Conservation (phyloP, 257 asterid genomes). For the Fraxinus pennsylvanica region DNA sequence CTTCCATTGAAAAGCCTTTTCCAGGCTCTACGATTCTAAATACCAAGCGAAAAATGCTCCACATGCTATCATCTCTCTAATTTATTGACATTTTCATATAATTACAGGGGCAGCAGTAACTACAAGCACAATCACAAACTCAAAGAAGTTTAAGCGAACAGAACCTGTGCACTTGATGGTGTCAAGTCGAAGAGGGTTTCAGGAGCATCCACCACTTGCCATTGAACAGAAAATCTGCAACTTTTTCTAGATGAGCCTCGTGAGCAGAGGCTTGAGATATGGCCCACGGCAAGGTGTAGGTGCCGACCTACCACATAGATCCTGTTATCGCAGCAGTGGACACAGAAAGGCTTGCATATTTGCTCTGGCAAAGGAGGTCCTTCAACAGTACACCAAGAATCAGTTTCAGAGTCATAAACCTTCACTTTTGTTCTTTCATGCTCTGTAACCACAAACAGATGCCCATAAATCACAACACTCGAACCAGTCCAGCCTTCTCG, state of each 20-base stretch:
- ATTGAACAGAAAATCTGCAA: constrained; percentile 52
- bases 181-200: constrained; percentile 59
- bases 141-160: constrained; percentile 60
- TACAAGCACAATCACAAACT: background rate
- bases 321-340: constrained; percentile 58
- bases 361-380: constrained; percentile 83
- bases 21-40: background rate
- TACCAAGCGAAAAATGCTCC: constrained; percentile 19
- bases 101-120: constrained; percentile 23
- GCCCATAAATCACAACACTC: constrained; percentile 68
- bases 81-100: constrained; percentile 14
- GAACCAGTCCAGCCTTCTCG: constrained; percentile 99
- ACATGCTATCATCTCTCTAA: constrained; percentile 29
- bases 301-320: constrained; percentile 84
- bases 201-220: constrained; percentile 86
- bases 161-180: constrained; percentile 89
- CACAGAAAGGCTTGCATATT: constrained; percentile 90
- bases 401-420: constrained; percentile 69
- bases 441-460: constrained; percentile 87
- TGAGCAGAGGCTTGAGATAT: constrained; percentile 30
- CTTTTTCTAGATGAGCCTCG: constrained; percentile 29
- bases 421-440: constrained; percentile 88
- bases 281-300: constrained; percentile 91
- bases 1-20: background rate
- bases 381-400: constrained; percentile 84